These are phyloP conservation scores for Lachancea fermentati DNA, from an alignment of 805 yeast species.

Conservation along the genomic window DNA sequence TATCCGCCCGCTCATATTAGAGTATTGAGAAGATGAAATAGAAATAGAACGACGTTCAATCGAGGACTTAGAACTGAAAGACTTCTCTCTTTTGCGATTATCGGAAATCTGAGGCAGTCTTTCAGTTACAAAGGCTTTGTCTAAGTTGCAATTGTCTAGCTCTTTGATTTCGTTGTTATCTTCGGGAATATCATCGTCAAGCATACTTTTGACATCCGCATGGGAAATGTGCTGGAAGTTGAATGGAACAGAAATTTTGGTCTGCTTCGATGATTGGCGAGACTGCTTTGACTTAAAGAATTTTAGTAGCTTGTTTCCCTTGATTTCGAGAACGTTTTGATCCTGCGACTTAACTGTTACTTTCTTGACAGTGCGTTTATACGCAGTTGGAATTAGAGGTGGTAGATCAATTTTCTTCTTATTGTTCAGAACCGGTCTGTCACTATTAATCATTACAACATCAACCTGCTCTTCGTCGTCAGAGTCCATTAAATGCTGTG, in stretches of 20 bases:
- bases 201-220: slow-evolving; percentile 24
- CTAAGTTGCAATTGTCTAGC: slow-evolving; percentile 3
- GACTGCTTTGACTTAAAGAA: slow-evolving; percentile 26
- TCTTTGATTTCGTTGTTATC: slow-evolving; percentile 5
- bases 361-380: slow-evolving; percentile 7
- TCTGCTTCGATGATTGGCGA: slow-evolving; percentile 9
- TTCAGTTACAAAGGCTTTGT: slow-evolving; percentile 13
- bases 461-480: slow-evolving; percentile 27
- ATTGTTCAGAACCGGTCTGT: slow-evolving; percentile 30
- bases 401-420: slow-evolving; percentile 35
- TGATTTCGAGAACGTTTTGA: neutral
- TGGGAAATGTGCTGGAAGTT: slow-evolving; percentile 38
- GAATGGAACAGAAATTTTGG: slow-evolving; percentile 36
- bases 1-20: slow-evolving; percentile 9
- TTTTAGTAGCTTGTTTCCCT: slow-evolving; percentile 16
- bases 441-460: slow-evolving; percentile 33
- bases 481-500: slow-evolving; percentile 24
- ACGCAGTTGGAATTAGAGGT: slow-evolving; percentile 29
- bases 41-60: slow-evolving; percentile 5
- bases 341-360: slow-evolving; percentile 2
- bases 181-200: slow-evolving; percentile 6
- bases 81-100: slow-evolving; percentile 1
- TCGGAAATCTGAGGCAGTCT: slow-evolving; percentile 1
- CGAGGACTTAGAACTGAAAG: slow-evolving; percentile 2
- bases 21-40: slow-evolving; percentile 7